Percentiles rank a stretch among this genome's conserved stretches.
These are phyloP conservation scores for Platanthera zijinensis DNA, from an alignment of 106 monocot genomes.

Conservation along the genomic window DNA sequence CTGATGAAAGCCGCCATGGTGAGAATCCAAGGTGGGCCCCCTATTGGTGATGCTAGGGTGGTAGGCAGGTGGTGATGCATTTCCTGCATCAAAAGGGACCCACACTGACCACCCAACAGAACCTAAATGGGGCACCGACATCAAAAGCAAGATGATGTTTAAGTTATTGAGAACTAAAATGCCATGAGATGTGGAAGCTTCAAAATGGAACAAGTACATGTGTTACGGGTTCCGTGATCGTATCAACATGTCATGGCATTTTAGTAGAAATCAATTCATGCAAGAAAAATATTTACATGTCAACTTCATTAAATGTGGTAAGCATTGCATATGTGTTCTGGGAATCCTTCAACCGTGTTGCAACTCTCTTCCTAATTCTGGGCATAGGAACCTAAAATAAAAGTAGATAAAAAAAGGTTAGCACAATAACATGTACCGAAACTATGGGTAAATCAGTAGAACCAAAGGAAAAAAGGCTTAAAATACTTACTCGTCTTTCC, in stretches of 20 bases:
- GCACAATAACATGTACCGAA: not conserved
- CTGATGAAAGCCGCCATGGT: too few relatives aligned
- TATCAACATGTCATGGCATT: not conserved
- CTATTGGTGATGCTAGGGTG: too few relatives aligned
- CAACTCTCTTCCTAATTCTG: conserved; percentile 79
- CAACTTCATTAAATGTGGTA: conserved; percentile 98
- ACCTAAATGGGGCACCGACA: not conserved
- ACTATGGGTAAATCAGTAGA: not conserved
- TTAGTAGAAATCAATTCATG: not conserved
- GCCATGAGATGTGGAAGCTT: not conserved
- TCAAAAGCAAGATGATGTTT: not conserved
- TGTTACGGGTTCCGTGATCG: too few relatives aligned
- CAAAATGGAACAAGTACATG: not conserved
- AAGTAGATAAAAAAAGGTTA: not conserved
- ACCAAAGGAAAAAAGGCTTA: not conserved
- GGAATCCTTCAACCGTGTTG: conserved; percentile 92
- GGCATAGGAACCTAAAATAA: conserved; percentile 81
- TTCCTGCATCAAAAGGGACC: too few relatives aligned
- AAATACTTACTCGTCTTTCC: conserved; percentile 67
- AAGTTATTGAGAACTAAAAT: not conserved
- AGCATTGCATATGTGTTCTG: conserved; percentile 97
- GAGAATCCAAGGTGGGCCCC: too few relatives aligned
- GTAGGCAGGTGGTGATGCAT: too few relatives aligned
- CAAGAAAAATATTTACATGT: conserved; percentile 54
- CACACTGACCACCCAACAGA: not conserved